Percentiles rank a stretch among this genome's conserved stretches.
phyloP scores from a whole-genome alignment of 352 stramenopile species.

The Nothophytophthora sp. region DNA sequence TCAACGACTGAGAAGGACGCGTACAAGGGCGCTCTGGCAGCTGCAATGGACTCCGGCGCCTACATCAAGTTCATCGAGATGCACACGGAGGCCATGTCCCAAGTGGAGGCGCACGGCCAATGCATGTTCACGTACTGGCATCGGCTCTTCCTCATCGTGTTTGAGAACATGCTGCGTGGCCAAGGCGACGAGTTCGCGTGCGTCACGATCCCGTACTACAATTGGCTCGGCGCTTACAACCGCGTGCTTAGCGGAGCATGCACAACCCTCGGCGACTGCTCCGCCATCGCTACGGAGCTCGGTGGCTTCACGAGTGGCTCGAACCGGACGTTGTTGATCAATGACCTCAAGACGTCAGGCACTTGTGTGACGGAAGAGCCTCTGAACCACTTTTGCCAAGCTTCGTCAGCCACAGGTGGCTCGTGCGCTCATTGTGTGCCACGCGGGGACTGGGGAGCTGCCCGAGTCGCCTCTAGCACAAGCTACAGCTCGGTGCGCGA shows the following conservation, averaged over 20 bases:
- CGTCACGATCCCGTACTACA: constrained; percentile 76
- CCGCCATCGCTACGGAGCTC: constrained; percentile 35
- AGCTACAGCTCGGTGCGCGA: constrained; percentile 44
- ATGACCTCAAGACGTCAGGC: constrained; percentile 30
- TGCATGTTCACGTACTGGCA: constrained; percentile 88
- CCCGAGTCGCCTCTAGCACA: constrained; percentile 26
- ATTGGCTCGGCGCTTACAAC: constrained; percentile 59
- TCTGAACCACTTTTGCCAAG: constrained; percentile 62
- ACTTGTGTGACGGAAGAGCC: constrained; percentile 35
- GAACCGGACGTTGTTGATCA: constrained; percentile 32
- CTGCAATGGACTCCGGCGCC: constrained; percentile 48
- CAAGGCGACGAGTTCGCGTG: constrained; percentile 50
- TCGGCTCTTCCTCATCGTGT: constrained; percentile 57
- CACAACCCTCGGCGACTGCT: constrained; percentile 43
- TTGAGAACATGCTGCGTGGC: constrained; percentile 79
- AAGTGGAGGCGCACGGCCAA: constrained; percentile 44
- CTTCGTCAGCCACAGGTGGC: not conserved
- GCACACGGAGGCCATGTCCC: constrained; percentile 50
- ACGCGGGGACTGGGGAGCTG: constrained; percentile 34
- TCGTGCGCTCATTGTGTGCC: constrained; percentile 46
- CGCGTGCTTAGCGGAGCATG: constrained; percentile 39
- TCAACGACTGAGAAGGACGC: constrained; percentile 29
- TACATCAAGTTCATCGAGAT: constrained; percentile 62
- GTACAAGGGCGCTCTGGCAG: constrained; percentile 40
- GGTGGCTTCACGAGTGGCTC: constrained; percentile 22